These are phyloP conservation scores for Penicillium antarcticum DNA, from an alignment of 495 filamentous ascomycete genomes.

Conservation along the genomic window DNA sequence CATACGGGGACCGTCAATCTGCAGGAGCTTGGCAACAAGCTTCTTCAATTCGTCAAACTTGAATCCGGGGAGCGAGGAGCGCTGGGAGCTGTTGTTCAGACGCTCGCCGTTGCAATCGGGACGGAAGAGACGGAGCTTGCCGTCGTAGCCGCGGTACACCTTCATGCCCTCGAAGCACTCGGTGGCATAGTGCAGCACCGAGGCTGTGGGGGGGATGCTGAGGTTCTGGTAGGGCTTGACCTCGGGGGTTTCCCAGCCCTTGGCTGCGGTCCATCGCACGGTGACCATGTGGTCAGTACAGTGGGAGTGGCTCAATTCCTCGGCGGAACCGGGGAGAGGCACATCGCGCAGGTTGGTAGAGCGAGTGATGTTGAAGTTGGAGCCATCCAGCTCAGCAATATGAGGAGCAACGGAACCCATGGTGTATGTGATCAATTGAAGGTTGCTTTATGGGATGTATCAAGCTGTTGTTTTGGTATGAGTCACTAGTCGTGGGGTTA, in stretches of 20 bases:
- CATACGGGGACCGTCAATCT: conserved; percentile 42
- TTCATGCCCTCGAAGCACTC: conserved; percentile 94
- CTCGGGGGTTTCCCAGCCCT: conserved; percentile 76
- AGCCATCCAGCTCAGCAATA: conserved; percentile 61
- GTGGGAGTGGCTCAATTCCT: conserved; percentile 50
- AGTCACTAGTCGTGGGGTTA: conserved; percentile 10
- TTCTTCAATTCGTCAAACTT: conserved; percentile 66
- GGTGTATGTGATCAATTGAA: conserved; percentile 7
- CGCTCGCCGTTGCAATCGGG: conserved; percentile 73
- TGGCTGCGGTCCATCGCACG: conserved; percentile 59
- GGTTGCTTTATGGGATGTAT: neutral
- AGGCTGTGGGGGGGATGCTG: conserved; percentile 77
- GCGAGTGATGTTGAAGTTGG: conserved; percentile 64
- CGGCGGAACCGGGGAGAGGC: conserved; percentile 55
- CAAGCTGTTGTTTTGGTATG: conserved; percentile 2
- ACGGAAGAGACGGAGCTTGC: conserved; percentile 80
- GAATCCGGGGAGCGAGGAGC: conserved; percentile 78
- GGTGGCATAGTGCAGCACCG: conserved; percentile 86
- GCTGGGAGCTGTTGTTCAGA: conserved; percentile 64
- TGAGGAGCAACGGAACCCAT: conserved; percentile 37
- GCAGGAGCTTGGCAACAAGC: conserved; percentile 66
- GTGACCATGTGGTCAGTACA: conserved; percentile 93
- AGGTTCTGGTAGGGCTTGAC: conserved; percentile 79
- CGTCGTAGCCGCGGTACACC: conserved; percentile 78
- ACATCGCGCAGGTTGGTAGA: conserved; percentile 66